Evolutionary conservation across 2,329 filamentous ascomycete species (phyloP), one percentile per base, ranked within the genome.

Genomic region (Aspergillus hiratsukae): DNA sequence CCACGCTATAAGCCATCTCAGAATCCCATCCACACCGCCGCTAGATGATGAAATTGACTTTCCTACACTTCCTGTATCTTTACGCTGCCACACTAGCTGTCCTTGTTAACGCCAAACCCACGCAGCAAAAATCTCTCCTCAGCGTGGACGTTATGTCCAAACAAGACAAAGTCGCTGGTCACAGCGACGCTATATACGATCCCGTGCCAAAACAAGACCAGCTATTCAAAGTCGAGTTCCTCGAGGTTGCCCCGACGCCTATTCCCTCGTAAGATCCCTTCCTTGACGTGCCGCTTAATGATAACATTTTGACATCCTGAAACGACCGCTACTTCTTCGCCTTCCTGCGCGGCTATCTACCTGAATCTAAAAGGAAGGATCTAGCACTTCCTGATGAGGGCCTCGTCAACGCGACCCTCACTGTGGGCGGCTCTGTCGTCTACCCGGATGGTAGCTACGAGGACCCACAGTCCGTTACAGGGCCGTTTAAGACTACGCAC

Each of bases 151-250:
- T 58, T 23, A 59, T 61, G 56, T 54, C 14, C 49, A 27, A 57
- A 41, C 40, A 59, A 53, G 52, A 55, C 54, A 55, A 53, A 9
- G 49, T 61, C 41, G 50, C 48, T 31, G 56, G 58, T 19, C 56
- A 57, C 52, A 61, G 57, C 46, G 29, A 58, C 55, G 52, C 58
- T n/a, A 46, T 54, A 11, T 61, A 58, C 54, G 58, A 58, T 31
- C 43, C 21, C 52, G 52, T 58, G 48, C 53, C 54, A 11, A 56
- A 59, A 21, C 43, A 54, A 27, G 53, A 59, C 54, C 57, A 56
- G 54, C 35, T 56, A 53, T 48, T 51, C 2, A 28, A 45, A 0
- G 14, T 58, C 46, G 29, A 56, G 48, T 56, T 51, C 50, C 56
- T 58, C 8, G 56, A 58, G 53, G 51, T 58, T 51, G 56, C 56